Base-by-base conservation (phyloP, 106 monocot species). In the Platanthera zijinensis region DNA sequence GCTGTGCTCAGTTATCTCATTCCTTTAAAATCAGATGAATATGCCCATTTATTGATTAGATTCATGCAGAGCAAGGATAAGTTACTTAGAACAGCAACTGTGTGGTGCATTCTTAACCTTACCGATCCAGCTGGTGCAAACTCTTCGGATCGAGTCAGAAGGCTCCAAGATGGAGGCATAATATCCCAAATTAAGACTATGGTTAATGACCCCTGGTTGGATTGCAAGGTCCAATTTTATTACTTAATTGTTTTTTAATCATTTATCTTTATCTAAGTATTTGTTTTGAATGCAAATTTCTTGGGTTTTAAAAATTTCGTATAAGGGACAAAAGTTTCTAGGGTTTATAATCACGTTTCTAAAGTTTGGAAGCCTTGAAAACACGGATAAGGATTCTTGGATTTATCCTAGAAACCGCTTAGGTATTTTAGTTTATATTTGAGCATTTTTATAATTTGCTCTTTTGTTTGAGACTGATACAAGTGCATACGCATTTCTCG, bases 21-120 rank as follows among this genome's bases (percentile, higher is more conserved):
- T 79, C 81, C 84, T 47, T 15, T 51, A 13, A 74, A 79, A 45
- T 19, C 70, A 52, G 81, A 86, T 78, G 79, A 67, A 52, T 22
- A 32, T 10, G 74, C 66, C 17, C 73, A 74, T 1, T 80, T 86
- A 59, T 52, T 89, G 0, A 22, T 87, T 9, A 87, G 82, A 19
- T 91, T 93, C 79, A 61, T 97, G 77, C 93, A 83, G 76, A 97
- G 84, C 81, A 86, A 86, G 64, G 72, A 89, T 48, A 83, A 76
- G 75, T 76, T 79, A 62, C 76, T 93, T 50, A 76, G 91, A 74
- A 85, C 86, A 68, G 86, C 93, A 10, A 14, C 91, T 15, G 52
- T 97, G 13, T 97, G 96, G 96, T 97, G 96, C 73, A 77, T 94
- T 21, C 53, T 91, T 39, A 97, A 97, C 74, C 77, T 97, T n/a